Evolutionary conservation across 176 grass and related monocot genomes (phyloP).

Genomic region (Alopecurus myosuroides): DNA sequence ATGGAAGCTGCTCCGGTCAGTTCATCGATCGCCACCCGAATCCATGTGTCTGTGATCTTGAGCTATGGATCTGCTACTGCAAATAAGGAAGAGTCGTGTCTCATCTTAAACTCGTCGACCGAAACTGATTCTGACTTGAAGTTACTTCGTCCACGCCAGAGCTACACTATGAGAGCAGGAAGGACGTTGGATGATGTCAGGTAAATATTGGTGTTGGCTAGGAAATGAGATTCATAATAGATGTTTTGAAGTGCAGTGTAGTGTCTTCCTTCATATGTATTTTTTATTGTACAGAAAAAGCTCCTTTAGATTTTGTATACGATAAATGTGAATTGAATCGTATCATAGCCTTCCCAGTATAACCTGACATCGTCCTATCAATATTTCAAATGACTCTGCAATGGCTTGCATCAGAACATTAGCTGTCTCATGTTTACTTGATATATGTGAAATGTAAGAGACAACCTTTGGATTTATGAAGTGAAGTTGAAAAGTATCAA

Average conservation of each 20-base stretch:
- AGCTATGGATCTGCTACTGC: conserved; percentile 65
- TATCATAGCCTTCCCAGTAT: background rate
- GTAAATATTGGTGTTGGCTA: conserved; percentile 27
- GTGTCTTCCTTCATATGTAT: background rate
- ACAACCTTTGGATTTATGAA: background rate
- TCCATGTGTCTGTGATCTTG: conserved; percentile 65
- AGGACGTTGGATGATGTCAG: conserved; percentile 64
- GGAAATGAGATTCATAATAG: background rate
- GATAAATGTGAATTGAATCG: background rate
- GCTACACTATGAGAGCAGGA: conserved; percentile 87
- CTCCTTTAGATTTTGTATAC: background rate
- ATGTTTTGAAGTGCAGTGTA: background rate
- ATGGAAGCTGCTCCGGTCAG: conserved; percentile 45
- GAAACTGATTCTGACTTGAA: conserved; percentile 65
- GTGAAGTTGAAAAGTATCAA: background rate
- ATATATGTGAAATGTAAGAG: background rate
- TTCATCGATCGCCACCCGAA: conserved; percentile 50
- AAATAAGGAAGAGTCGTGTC: conserved; percentile 32
- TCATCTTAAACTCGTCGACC: conserved; percentile 22
- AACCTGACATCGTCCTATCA: background rate
- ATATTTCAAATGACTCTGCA: background rate
- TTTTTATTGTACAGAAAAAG: background rate
- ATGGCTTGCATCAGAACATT: background rate
- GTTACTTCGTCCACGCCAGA: conserved; percentile 69
- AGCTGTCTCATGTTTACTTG: background rate